Percentiles rank a stretch among this genome's conserved stretches.
Evolutionary conservation across 2,329 filamentous ascomycete species (phyloP).

Genomic region (Ophiostoma sp.): DNA sequence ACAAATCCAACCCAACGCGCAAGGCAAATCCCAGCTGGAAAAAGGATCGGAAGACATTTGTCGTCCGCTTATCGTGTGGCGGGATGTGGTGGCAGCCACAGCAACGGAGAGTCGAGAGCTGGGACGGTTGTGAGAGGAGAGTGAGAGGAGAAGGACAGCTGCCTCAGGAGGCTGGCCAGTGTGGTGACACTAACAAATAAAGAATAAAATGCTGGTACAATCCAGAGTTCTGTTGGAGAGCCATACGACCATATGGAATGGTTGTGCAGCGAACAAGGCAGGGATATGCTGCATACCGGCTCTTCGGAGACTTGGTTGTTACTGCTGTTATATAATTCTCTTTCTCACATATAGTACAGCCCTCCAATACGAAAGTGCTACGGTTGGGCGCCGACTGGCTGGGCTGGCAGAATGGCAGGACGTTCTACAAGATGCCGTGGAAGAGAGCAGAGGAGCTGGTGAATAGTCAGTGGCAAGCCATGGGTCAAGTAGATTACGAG

Average conservation of each 20-base stretch:
- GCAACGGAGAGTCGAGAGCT: background rate
- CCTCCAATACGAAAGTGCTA: background rate
- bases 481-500: too few species aligned
- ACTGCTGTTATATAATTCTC: background rate
- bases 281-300: too few species aligned
- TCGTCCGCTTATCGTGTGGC: conserved; percentile 7
- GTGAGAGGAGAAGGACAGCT: background rate
- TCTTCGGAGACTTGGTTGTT: background rate
- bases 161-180: background rate
- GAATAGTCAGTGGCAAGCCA: too few species aligned
- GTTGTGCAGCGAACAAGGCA: too few species aligned
- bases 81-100: background rate
- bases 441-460: background rate
- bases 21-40: background rate
- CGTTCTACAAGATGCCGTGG: conserved; percentile 8
- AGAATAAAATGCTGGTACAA: too few species aligned
- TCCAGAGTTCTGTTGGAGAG: too few species aligned
- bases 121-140: background rate
- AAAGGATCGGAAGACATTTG: background rate
- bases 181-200: background rate
- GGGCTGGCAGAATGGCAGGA: background rate
- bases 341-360: background rate
- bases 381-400: background rate
- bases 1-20: background rate
- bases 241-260: too few species aligned